Conservation (phyloP, 352 stramenopile genomes). For the Albugo candida region DNA sequence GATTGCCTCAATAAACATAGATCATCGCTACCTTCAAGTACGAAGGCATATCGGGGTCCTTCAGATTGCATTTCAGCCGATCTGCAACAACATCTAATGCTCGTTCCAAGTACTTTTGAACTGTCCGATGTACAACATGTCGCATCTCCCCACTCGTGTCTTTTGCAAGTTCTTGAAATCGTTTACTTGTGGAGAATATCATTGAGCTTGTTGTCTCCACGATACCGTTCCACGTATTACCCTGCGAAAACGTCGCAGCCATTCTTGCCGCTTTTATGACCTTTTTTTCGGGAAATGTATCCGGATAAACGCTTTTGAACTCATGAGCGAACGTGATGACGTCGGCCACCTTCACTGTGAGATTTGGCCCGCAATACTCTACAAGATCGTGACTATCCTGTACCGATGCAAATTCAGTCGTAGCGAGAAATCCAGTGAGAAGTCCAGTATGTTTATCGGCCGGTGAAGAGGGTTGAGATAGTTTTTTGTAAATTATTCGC, state of each 20-base stretch:
- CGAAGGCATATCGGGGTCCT: slow-evolving; percentile 66
- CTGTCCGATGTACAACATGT: slow-evolving; percentile 54
- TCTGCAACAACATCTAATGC: slow-evolving; percentile 59
- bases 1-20: not conserved
- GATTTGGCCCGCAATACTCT: no score
- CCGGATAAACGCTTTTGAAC: slow-evolving; percentile 64
- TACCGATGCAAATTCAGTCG: not conserved
- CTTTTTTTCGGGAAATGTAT: slow-evolving; percentile 52
- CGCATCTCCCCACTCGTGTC: slow-evolving; percentile 74
- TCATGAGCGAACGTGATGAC: slow-evolving; percentile 58
- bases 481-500: slow-evolving; percentile 40
- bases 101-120: slow-evolving; percentile 54
- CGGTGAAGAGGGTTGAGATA: not conserved
- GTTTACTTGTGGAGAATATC: slow-evolving; percentile 58
- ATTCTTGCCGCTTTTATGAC: slow-evolving; percentile 30
- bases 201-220: slow-evolving; percentile 61
- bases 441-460: not conserved
- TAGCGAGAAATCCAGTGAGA: not conserved
- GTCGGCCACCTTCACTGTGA: slow-evolving; percentile 12
- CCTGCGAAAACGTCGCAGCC: slow-evolving; percentile 16
- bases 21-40: slow-evolving; percentile 34
- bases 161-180: slow-evolving; percentile 63
- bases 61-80: slow-evolving; percentile 49
- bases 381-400: not conserved
- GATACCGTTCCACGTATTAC: slow-evolving; percentile 35